Evolutionary conservation across 768 basidiomycete genomes (phyloP), one percentile per base, ranked within the genome.

Genomic region (Suillus subaureus): DNA sequence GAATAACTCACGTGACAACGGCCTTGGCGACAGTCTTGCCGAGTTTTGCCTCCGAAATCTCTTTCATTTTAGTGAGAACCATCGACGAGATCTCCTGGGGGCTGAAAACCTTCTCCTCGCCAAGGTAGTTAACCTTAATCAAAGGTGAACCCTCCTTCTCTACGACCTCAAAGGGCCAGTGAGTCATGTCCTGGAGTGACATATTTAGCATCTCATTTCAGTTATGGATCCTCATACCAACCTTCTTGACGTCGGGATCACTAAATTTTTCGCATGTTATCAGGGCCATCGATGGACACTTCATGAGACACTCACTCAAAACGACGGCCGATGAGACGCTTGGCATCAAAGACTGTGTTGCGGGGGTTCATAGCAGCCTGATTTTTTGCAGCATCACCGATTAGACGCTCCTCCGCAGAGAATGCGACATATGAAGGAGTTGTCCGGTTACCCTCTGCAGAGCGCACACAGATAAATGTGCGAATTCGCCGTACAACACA

Each of bases 21-120:
- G 97, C 97, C 84, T 98, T 99, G 84, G 95, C 96, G 79, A 98
- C 95, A 56, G 91, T 90, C 86, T 96, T 97, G 73, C 97, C 96
- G 71, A 99, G 92, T 83, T 99, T 98, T 70, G 97, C 94, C 84
- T 99, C 97, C 54, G 97, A 94, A 73, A 96, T 97, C 80, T 99
- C 97, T 88, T 97, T 99, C 96, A 99, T 99, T 85, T 99, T 99
- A 69, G 85, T 87, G 73, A 99, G 90, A 72, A 99, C 97, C 97
- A 99, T 99, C 69, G 97, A 93, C n/a, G 97, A 99, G 77, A 99
- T 96, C 81, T 99, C 97, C 83, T 96, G 96, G 63, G 94, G 97
- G 72, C 90, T 94, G 85, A 98, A 99, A 66, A 91, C 92, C 83
- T 98, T 98, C 70, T 91, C 92, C 79, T 99, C 96, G 69, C 86